Evolutionary conservation across 176 grass and related monocot species (phyloP), one percentile per base, ranked within the genome.

Genomic region (Oryza brachyantha): DNA sequence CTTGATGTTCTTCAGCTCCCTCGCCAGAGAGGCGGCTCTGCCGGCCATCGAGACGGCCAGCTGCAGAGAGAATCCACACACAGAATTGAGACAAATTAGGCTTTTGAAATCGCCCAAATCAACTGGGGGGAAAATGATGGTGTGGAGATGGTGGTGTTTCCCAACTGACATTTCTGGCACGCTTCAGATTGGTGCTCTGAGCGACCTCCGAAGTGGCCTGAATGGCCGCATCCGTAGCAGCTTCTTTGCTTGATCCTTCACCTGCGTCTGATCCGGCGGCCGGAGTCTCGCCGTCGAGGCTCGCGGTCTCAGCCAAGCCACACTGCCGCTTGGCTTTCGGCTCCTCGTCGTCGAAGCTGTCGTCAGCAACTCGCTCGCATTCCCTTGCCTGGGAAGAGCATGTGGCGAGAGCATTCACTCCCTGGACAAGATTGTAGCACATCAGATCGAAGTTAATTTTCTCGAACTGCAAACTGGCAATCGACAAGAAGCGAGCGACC

Each of bases 1-100:
- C 64, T 93, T 98, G 43, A 98, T 92, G 61, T 63, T 91, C 86
- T 94, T 94, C 12, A 98, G 87, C 48, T 98, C 96, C 77, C 83
- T 90, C 0, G 96, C 80, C 13, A 98, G 88, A n/a, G 57, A 80
- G 4, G 89, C 61, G 10, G 96, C 96, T 80, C 89, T 94, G 21
- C 83, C 90, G 3, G 96, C 85, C 96, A 98, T 94, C 0, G 88
- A 87, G 19, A 94, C 74, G 0, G 96, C 96, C 43, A 98, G 88
- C 96, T 98, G 85, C 72, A 81, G 39, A 14, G 7, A 35, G 10
- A 60, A 58, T 13, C 14, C 46, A 19, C 17, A 55, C 7, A 36
- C 14, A 79, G 39, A 67, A 41, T 10, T 1, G 8, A 37, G 6
- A 17, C 10, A 32, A 72, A 31, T 79, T 13, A 82, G 78, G 1